Conservation (phyloP, 768 basidiomycete genomes). For the Pleurotus pulmonarius region DNA sequence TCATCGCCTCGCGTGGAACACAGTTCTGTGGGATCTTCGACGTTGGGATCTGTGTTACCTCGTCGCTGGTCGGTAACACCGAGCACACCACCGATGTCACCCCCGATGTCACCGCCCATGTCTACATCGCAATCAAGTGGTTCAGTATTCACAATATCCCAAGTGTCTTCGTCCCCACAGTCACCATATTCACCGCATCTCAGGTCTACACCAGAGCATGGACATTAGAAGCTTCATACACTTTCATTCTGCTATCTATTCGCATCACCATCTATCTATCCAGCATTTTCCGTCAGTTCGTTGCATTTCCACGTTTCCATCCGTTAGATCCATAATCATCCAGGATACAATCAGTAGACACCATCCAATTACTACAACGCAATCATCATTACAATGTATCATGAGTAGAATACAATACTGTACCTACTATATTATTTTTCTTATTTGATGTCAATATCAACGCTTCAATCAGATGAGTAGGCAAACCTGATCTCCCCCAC, state of each 20-base stretch:
- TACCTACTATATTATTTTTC: too few relatives aligned
- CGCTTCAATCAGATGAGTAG: too few relatives aligned
- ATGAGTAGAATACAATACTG: too few relatives aligned
- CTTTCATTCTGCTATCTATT: not conserved
- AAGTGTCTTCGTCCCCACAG: not conserved
- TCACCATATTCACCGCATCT: not conserved
- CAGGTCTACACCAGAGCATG: not conserved
- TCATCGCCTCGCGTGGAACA: not conserved
- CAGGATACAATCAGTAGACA: too few relatives aligned
- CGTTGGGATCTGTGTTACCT: conserved; percentile 1
- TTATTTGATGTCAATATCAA: too few relatives aligned
- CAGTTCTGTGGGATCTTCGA: not conserved
- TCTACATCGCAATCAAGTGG: not conserved
- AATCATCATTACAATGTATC: too few relatives aligned
- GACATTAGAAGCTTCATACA: not conserved
- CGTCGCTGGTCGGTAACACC: conserved; percentile 2
- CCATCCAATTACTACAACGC: too few relatives aligned
- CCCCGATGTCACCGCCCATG: not conserved
- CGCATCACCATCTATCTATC: too few relatives aligned
- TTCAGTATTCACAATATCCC: not conserved
- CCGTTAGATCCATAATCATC: too few relatives aligned
- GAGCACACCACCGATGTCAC: not conserved
- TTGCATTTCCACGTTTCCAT: too few relatives aligned
- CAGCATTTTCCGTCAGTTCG: too few relatives aligned
- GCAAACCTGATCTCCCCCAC: too few relatives aligned